phyloP scores from a whole-genome alignment of 108 stramenopile genomes.

The Stephanodiscus minutulus region DNA sequence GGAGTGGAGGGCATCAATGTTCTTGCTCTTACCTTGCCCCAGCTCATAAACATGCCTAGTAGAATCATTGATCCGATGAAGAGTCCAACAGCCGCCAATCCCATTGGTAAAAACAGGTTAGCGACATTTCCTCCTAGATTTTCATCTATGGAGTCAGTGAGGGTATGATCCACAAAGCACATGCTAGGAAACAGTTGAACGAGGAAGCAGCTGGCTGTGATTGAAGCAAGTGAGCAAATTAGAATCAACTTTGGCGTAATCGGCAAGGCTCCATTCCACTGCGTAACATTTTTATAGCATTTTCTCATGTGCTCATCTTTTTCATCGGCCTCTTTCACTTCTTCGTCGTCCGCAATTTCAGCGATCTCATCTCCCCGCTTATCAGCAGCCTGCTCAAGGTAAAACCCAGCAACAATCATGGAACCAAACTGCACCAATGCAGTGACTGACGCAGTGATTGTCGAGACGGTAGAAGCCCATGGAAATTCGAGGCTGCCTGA shows the following conservation, averaged over 20 bases:
- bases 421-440: conserved; percentile 59
- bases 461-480: conserved; percentile 54
- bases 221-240: conserved; percentile 21
- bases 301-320: conserved; percentile 50
- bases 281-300: conserved; percentile 47
- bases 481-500: conserved; percentile 43
- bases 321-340: conserved; percentile 56
- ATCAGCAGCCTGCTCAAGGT: conserved; percentile 51
- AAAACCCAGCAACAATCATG: conserved; percentile 62
- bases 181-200: conserved; percentile 53
- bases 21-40: conserved; percentile 45
- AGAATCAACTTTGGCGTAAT: conserved; percentile 32
- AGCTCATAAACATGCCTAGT: conserved; percentile 32
- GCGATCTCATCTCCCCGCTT: conserved; percentile 50
- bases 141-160: conserved; percentile 54
- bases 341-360: conserved; percentile 48
- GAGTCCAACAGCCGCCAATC: conserved; percentile 44
- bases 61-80: conserved; percentile 41
- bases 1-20: neutral
- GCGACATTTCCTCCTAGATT: conserved; percentile 50
- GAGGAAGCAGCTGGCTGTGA: conserved; percentile 50
- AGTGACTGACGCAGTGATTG: conserved; percentile 49
- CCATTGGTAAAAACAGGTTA: conserved; percentile 52
- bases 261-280: conserved; percentile 48
- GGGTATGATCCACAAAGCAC: conserved; percentile 51